Base-by-base conservation (phyloP, 495 filamentous ascomycete genomes). In the Glonium stellatum region DNA sequence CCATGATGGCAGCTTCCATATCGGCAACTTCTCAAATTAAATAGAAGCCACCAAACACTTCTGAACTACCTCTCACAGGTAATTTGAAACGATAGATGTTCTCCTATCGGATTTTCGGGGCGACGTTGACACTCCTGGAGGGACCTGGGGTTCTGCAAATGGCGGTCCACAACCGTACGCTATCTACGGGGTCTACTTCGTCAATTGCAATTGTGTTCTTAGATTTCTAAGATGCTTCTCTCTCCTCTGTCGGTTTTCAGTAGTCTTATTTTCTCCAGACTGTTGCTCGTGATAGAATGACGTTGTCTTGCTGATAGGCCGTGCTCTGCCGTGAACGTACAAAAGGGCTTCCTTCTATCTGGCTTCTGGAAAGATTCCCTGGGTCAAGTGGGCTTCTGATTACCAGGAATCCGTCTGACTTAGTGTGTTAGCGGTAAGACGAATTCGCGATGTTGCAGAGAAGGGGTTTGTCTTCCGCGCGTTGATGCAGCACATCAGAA, bases 1-100 rank as follows among this genome's bases (percentile, higher is more conserved):
- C 35, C 49, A 67, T 63, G 42, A 58, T 59, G 48, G 59, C 64
- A 52, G 65, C 57, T 60, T 59, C 65, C 66, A 62, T 62, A 21
- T 21, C 31, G 59, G 41, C 35, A 52, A 50, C 36, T 42, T 22
- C 34, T 47, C 46, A 23, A 19, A 9, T n/a, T 39, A n/a, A 1
- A 53, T 25, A 31, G 19, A 23, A 51, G 25, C n/a, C 21, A 15
- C 5, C 48, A 11, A 23, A 23, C 19, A 27, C 25, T 27, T 23
- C 13, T 44, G 18, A 52, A 52, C 39, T 8, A 19, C 18, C 37
- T 66, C 56, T 50, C 41, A 6, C 12, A 44, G 39, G 39, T 11
- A 11, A 44, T 18, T 15, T 13, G 12, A 44, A 44, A 13, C 18
- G 39, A 44, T 4, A 44, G 2, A 31, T 31, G 27, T 31, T 31